A percentile compares a stretch with the other conserved stretches of the same genome.
These are phyloP conservation scores for Leccinum subtestaceum DNA, from an alignment of 768 basidiomycete genomes.

Conservation along the genomic window DNA sequence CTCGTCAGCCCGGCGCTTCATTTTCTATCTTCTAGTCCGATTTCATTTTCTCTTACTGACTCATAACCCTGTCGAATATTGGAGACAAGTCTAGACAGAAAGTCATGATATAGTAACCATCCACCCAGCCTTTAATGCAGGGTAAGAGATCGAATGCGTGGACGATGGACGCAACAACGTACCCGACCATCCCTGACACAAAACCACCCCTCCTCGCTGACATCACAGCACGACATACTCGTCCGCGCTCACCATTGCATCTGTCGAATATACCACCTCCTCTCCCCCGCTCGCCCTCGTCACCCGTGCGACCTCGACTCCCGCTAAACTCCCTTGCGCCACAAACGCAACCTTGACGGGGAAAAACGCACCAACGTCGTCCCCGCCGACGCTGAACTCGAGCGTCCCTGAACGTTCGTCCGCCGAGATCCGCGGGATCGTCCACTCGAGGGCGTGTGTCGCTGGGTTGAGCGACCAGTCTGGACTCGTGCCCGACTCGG, in stretches of 20 bases:
- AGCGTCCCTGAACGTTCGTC: no score
- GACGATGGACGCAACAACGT: no score
- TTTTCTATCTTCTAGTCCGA: no score
- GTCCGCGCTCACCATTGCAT: conserved; percentile 51
- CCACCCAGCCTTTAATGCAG: no score
- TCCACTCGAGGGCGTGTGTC: conserved; percentile 65
- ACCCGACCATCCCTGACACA: no score
- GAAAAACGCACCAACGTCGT: conserved; percentile 85
- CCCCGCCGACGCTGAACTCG: conserved; percentile 76
- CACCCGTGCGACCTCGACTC: conserved; percentile 63
- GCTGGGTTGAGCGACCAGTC: conserved; percentile 82
- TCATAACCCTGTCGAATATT: no score
- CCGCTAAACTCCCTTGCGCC: conserved; percentile 76
- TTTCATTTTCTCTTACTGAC: no score
- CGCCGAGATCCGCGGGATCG: no score
- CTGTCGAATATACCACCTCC: conserved; percentile 54
- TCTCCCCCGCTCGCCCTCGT: conserved; percentile 51
- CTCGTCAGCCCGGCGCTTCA: no score
- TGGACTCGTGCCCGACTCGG: conserved; percentile 48
- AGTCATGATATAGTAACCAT: no score
- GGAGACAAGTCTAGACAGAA: no score
- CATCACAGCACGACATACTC: conserved; percentile 53
- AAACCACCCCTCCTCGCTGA: not conserved
- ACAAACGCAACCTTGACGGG: conserved; percentile 84
- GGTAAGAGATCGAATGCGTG: no score